Percentiles rank a stretch among this genome's conserved stretches.
These are phyloP conservation scores for Cutaneotrichosporon dermatis DNA, from an alignment of 1,284 basidiomycete genomes.

Conservation along the genomic window DNA sequence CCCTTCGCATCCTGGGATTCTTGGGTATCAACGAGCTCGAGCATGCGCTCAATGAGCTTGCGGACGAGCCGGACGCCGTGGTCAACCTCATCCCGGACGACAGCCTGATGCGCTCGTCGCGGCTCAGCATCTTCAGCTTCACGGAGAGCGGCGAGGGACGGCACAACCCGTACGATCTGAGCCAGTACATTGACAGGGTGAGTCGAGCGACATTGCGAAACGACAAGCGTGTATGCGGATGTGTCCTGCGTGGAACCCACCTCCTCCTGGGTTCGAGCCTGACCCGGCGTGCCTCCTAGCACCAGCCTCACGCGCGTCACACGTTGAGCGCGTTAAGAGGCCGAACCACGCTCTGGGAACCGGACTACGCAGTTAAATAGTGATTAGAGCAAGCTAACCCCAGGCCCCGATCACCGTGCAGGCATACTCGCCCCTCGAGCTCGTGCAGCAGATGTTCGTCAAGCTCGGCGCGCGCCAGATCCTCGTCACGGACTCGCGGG, in stretches of 20 bases:
- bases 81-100: constrained; percentile 60
- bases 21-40: constrained; percentile 89
- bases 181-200: constrained; percentile 84
- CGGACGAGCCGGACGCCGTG: constrained; percentile 63
- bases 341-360: not conserved
- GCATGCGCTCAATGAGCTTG: constrained; percentile 70
- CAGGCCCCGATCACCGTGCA: constrained; percentile 79
- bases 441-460: constrained; percentile 85
- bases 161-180: constrained; percentile 73
- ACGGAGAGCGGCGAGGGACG: constrained; percentile 37
- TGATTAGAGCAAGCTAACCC: not conserved
- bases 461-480: constrained; percentile 89
- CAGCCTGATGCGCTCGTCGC: constrained; percentile 12
- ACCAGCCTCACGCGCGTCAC: too few species aligned
- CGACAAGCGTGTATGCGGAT: too few species aligned
- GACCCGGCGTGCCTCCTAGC: too few species aligned
- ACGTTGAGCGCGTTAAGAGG: not conserved
- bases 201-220: constrained; percentile 1
- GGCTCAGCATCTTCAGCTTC: constrained; percentile 42
- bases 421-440: constrained; percentile 76
- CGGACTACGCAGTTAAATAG: too few species aligned
- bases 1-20: constrained; percentile 75
- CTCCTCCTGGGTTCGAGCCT: too few species aligned
- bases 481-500: constrained; percentile 74
- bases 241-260: too few species aligned